Conservation (phyloP, 257 asterid species). For the Thymus quinquecostatus region DNA sequence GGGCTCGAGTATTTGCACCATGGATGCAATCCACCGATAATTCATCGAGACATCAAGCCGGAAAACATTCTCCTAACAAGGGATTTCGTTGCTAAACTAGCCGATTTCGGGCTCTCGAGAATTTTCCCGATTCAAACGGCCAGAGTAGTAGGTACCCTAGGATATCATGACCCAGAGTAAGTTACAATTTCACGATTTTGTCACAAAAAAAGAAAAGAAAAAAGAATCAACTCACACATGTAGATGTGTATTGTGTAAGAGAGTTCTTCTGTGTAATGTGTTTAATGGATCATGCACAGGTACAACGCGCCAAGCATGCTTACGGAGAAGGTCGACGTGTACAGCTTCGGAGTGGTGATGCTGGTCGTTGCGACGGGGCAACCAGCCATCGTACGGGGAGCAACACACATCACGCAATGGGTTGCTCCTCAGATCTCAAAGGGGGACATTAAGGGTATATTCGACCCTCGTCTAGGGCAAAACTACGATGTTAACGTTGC, state of each 20-base stretch:
- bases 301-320: conserved; percentile 6
- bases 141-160: conserved; percentile 39
- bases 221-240: too few relatives aligned
- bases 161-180: conserved; percentile 38
- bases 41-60: conserved; percentile 53
- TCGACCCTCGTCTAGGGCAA: conserved; percentile 42
- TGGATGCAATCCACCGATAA: conserved; percentile 43
- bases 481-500: too few relatives aligned
- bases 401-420: conserved; percentile 39
- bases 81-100: conserved; percentile 41
- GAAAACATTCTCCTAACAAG: conserved; percentile 42
- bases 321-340: conserved; percentile 47
- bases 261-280: too few relatives aligned
- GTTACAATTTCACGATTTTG: not conserved
- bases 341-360: conserved; percentile 49
- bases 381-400: conserved; percentile 21
- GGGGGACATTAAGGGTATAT: conserved; percentile 36
- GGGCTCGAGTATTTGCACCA: too few relatives aligned
- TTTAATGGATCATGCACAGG: too few relatives aligned
- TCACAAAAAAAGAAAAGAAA: too few relatives aligned
- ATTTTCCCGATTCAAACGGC: conserved; percentile 31
- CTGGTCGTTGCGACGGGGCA: conserved; percentile 41
- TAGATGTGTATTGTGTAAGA: not conserved
- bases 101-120: conserved; percentile 57
- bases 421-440: conserved; percentile 12